Evolutionary conservation across 73 alveolate species (phyloP).

Genomic region (Paramecium bursaria): DNA sequence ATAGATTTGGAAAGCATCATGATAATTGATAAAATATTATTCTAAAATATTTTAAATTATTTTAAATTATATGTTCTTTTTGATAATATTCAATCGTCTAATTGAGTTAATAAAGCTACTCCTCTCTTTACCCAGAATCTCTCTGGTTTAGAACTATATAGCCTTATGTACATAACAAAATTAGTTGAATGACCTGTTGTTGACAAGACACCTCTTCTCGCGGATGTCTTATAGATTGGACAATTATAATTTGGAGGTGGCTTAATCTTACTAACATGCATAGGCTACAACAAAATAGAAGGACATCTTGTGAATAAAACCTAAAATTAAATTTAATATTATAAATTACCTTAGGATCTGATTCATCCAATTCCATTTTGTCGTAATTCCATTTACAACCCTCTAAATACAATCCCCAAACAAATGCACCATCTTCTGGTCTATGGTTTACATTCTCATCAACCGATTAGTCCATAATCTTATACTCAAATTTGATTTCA

Average conservation of each 20-base stretch:
- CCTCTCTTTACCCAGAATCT: slow-evolving; percentile 98
- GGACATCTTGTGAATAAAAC: slow-evolving; percentile 95
- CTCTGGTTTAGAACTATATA: slow-evolving; percentile 85
- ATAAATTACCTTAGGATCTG: slow-evolving; percentile 96
- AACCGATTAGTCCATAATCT: slow-evolving; percentile 82
- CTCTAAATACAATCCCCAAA: slow-evolving; percentile 95
- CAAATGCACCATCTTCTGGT: slow-evolving; percentile 98
- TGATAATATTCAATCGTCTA: slow-evolving; percentile 84
- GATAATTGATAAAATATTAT: no score
- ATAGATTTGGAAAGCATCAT: slow-evolving; percentile 60
- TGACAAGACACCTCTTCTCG: slow-evolving; percentile 92
- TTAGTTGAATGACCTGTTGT: slow-evolving; percentile 99
- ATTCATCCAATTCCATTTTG: slow-evolving; percentile 88
- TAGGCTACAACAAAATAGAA: slow-evolving; percentile 96
- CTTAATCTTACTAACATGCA: slow-evolving; percentile 84
- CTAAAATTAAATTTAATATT: background rate
- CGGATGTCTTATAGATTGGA: slow-evolving; percentile 89
- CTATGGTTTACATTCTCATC: slow-evolving; percentile 73
- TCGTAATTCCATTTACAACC: slow-evolving; percentile 99
- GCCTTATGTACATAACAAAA: slow-evolving; percentile 89
- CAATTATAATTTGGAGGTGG: slow-evolving; percentile 87
- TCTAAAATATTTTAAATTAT: background rate
- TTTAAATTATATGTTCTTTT: background rate
- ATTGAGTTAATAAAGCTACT: slow-evolving; percentile 92
- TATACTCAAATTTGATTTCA: slow-evolving; percentile 94